Conservation (phyloP, 2,329 filamentous ascomycete genomes). For the Fusarium xylarioides region DNA sequence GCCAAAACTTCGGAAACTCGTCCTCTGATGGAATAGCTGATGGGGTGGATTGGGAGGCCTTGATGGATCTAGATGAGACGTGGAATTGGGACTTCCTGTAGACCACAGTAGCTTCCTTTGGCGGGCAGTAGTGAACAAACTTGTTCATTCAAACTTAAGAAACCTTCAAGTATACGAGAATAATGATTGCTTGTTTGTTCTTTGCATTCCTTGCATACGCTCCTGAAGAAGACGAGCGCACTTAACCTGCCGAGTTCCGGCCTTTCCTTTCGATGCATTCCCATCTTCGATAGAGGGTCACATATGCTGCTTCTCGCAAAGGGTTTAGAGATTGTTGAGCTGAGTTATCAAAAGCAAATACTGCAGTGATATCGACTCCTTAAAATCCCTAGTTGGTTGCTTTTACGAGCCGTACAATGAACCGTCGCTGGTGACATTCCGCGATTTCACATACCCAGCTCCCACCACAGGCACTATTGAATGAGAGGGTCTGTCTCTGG, state of each 20-base stretch:
- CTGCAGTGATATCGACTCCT: no score
- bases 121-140: not conserved
- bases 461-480: slow-evolving; percentile 36
- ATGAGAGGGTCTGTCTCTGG: slow-evolving; percentile 38
- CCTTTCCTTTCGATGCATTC: not conserved
- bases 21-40: not conserved
- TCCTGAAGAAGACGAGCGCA: not conserved
- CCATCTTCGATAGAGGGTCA: not conserved
- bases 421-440: slow-evolving; percentile 7
- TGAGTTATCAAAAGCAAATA: not conserved
- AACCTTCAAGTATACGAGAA: not conserved
- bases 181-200: rapidly evolving
- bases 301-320: not conserved
- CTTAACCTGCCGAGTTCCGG: slow-evolving; percentile 14
- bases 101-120: not conserved
- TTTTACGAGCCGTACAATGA: not conserved
- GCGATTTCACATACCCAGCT: slow-evolving; percentile 15
- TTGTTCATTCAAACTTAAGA: not conserved
- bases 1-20: not conserved
- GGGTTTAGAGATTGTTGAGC: rapidly evolving
- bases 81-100: slow-evolving; percentile 34
- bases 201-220: not conserved
- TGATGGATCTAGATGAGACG: slow-evolving; percentile 24
- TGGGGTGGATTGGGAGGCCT: slow-evolving; percentile 31
- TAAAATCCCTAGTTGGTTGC: not conserved